phyloP scores from a whole-genome alignment of 2,329 filamentous ascomycete genomes.

The Aspergillus spinulosporus region DNA sequence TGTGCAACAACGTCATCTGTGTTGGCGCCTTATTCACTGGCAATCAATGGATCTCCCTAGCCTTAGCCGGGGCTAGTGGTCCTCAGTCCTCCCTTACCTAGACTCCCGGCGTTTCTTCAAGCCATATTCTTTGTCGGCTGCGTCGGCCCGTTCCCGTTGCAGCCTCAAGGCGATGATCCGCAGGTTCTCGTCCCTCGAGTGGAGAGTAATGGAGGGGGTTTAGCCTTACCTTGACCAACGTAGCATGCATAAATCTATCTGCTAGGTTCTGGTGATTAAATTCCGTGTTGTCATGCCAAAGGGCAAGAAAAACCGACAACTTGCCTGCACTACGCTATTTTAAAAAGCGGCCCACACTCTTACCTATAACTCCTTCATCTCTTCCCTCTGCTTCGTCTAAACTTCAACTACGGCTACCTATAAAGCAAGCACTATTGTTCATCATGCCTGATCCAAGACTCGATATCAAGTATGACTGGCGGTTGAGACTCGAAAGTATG shows the following conservation, averaged over 20 bases:
- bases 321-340: neutral
- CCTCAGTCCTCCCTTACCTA: slow-evolving; percentile 19
- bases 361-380: neutral
- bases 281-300: slow-evolving; percentile 35
- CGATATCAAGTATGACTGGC: slow-evolving; percentile 46
- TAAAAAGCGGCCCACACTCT: no score
- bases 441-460: slow-evolving; percentile 12
- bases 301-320: slow-evolving; percentile 11
- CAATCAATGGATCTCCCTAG: slow-evolving; percentile 23
- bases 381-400: neutral
- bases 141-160: slow-evolving; percentile 50
- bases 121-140: slow-evolving; percentile 42
- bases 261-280: slow-evolving; percentile 40
- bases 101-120: slow-evolving; percentile 39
- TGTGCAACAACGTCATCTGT: slow-evolving; percentile 24
- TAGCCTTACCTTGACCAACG: slow-evolving; percentile 34
- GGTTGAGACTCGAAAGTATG: slow-evolving; percentile 59
- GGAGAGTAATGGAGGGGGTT: slow-evolving; percentile 35
- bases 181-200: slow-evolving; percentile 37
- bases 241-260: slow-evolving; percentile 41
- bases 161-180: slow-evolving; percentile 45
- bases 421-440: slow-evolving; percentile 2
- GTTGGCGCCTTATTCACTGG: slow-evolving; percentile 21
- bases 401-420: neutral
- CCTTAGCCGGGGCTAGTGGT: slow-evolving; percentile 24